Base-by-base conservation (phyloP, 768 basidiomycete genomes). In the Termitomyces sp. region DNA sequence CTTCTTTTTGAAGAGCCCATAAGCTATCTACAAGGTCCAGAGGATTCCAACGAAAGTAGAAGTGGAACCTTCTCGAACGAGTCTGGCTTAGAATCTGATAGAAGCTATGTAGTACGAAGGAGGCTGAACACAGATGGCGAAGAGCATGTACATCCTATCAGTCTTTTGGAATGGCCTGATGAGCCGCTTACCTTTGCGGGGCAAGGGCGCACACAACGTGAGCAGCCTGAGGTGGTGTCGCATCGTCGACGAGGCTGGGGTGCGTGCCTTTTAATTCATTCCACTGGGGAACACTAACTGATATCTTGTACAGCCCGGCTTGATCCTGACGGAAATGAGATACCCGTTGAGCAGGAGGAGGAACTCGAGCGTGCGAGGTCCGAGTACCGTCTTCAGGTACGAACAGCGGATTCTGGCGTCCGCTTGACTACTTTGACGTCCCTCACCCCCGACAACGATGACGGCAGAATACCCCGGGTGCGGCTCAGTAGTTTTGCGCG, bases 291-390 rank as follows among this genome's bases (percentile, higher is more conserved):
- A 53, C 33, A 24, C 34, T 6, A 3, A 44, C 26, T 64, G 26
- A 55, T 37, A 51, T 57, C 46, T 45, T 34, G 8, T 54, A 31
- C 41, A 80, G 80, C 77, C 36, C 77, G 79, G 37, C 74, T 82
- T 48, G 79, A 82, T 67, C 63, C 77, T 2, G 83, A 87, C 64
- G 86, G 87, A 0, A 81, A 87, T 59, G 84, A 86, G 65, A 79
- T 87, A 56, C 74, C 83, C 2, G 77, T 79, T 0, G 83, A 83
- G 20, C 84, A 84, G 63, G 85, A 87, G 59, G 80, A 81, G 60
- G 80, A 82, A 52, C 72, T 85, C 18, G 84, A 86, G 58, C 79
- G 82, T 31, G 69, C 74, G 29, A 78, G 81, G 36, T 71, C 81
- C 0, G 80, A 78, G 55, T 73, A 77, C 65, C 77, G 81, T 10